These are phyloP conservation scores for Aspergillus uvarum DNA, from an alignment of 2,329 filamentous ascomycete genomes.

Conservation along the genomic window DNA sequence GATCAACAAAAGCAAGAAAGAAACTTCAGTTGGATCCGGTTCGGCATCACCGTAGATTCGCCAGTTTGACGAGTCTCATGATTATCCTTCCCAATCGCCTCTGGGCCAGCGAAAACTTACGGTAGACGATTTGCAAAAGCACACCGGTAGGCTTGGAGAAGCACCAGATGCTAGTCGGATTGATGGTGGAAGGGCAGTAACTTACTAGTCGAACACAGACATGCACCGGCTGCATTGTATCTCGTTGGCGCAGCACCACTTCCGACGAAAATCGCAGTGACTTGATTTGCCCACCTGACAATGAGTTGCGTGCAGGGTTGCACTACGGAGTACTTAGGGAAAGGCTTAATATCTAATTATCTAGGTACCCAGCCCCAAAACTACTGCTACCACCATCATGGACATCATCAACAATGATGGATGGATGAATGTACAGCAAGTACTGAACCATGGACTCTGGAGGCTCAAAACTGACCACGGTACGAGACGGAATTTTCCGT, in stretches of 20 bases:
- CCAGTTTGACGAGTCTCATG: conserved; percentile 17
- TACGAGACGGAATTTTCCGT: conserved; percentile 21
- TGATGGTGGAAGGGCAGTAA: background rate
- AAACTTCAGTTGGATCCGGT: background rate
- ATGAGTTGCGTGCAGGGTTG: background rate
- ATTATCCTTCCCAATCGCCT: conserved; percentile 15
- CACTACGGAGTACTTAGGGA: background rate
- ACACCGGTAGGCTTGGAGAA: background rate
- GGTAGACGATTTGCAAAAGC: background rate
- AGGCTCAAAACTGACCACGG: conserved; percentile 16
- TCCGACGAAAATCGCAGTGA: background rate
- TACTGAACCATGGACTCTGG: background rate
- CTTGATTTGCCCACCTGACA: background rate
- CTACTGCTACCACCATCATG: background rate
- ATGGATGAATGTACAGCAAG: too few species aligned
- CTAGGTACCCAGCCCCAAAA: too few species aligned
- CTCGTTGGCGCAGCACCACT: background rate
- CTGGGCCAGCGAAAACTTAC: background rate
- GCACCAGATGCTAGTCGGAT: background rate
- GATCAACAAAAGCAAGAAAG: background rate
- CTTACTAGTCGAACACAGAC: background rate
- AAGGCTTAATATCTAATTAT: too few species aligned
- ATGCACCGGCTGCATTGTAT: background rate
- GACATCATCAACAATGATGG: too few species aligned
- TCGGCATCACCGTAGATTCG: background rate